Conservation (phyloP, 108 stramenopile genomes). For the Fragilariopsis cylindrus region DNA sequence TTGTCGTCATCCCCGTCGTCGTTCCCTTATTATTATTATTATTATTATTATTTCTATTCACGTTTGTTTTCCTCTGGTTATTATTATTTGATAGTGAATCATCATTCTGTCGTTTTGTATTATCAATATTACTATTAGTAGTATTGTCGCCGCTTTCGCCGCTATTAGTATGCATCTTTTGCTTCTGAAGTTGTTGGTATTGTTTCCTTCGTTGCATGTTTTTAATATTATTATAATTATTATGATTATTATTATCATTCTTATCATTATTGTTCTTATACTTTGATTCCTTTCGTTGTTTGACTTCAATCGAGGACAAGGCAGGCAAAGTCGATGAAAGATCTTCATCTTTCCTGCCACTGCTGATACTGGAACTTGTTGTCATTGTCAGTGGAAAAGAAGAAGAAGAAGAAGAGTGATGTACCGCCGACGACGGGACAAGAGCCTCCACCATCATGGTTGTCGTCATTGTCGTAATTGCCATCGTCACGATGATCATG, state of each 20-base stretch:
- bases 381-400: not conserved
- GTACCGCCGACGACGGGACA: not conserved
- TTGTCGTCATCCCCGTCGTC: too few species aligned
- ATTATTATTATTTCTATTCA: too few species aligned
- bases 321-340: not conserved
- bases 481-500: not conserved
- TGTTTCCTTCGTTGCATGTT: not conserved
- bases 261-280: not conserved
- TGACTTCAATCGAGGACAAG: constrained; percentile 1
- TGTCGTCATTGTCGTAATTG: not conserved
- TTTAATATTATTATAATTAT: not conserved
- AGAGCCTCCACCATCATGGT: not conserved
- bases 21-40: too few species aligned
- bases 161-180: not conserved
- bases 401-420: too few species aligned
- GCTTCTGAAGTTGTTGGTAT: not conserved
- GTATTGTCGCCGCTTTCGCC: not conserved
- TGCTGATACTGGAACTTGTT: not conserved
- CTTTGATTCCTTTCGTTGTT: not conserved
- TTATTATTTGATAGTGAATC: not conserved
- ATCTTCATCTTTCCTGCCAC: not conserved
- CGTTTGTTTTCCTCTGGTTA: too few species aligned
- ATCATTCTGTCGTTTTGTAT: not conserved
- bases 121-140: not conserved
- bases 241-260: not conserved